Conservation (phyloP, 73 alveolate genomes). For the Tetrahymena malaccensis region DNA sequence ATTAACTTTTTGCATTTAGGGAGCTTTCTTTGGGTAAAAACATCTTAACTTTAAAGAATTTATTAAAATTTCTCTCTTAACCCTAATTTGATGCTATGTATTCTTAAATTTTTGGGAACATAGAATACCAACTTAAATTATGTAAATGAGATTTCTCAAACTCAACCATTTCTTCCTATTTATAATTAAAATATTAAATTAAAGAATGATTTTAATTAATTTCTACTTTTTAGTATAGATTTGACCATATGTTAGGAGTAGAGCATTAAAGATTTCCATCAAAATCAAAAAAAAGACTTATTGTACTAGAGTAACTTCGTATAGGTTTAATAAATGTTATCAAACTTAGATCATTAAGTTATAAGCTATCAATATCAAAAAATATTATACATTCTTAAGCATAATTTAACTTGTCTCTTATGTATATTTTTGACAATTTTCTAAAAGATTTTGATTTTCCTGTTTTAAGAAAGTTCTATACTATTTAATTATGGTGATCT, state of each 20-base stretch:
- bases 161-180: background rate
- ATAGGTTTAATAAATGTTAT: background rate
- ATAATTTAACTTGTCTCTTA: background rate
- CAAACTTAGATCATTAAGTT: background rate
- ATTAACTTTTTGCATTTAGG: background rate
- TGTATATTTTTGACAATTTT: background rate
- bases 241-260: background rate
- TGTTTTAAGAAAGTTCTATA: background rate
- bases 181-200: background rate
- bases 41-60: background rate
- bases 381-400: background rate
- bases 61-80: background rate
- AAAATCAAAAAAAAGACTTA: background rate
- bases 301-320: background rate
- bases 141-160: background rate
- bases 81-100: background rate
- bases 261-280: background rate
- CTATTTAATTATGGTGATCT: background rate
- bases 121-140: background rate
- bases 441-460: background rate
- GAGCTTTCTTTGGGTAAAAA: background rate
- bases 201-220: background rate
- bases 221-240: background rate
- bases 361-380: background rate
- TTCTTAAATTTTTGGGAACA: background rate